Evolutionary conservation across 2,329 filamentous ascomycete species (phyloP).

Genomic region (Hansfordia pulvinata): DNA sequence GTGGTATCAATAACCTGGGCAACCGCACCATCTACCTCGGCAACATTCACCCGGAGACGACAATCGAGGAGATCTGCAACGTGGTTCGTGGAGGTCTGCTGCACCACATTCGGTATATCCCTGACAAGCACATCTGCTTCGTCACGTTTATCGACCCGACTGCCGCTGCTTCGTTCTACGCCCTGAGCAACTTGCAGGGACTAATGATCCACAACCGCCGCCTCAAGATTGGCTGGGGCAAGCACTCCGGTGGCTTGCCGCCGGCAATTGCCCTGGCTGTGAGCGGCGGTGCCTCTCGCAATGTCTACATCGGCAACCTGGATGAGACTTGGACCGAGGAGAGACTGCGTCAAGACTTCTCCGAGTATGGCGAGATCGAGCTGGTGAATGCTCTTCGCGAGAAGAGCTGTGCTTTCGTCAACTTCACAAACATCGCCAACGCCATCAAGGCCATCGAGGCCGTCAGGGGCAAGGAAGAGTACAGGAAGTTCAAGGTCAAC

Average conservation of each 20-base stretch:
- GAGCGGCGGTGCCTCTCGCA: constrained; percentile 91
- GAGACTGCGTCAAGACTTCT: constrained; percentile 87
- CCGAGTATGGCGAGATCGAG: constrained; percentile 95
- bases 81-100: constrained; percentile 90
- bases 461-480: constrained; percentile 86
- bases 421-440: constrained; percentile 99
- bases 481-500: constrained; percentile 98
- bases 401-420: constrained; percentile 99
- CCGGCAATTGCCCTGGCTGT: constrained; percentile 93
- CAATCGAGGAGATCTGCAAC: constrained; percentile 98
- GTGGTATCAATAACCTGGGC: constrained; percentile 92
- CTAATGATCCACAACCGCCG: constrained; percentile 98
- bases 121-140: constrained; percentile 99
- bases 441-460: constrained; percentile 99
- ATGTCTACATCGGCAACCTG: constrained; percentile 95
- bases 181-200: constrained; percentile 90
- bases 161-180: constrained; percentile 94
- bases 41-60: constrained; percentile 98
- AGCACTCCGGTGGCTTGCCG: constrained; percentile 92
- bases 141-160: constrained; percentile 99
- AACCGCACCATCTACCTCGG: constrained; percentile 97
- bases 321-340: constrained; percentile 98
- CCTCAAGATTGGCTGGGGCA: constrained; percentile 98
- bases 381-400: constrained; percentile 91
- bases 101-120: constrained; percentile 97